Conservation (phyloP, 257 asterid species). For the Nicotiana noctiflora region DNA sequence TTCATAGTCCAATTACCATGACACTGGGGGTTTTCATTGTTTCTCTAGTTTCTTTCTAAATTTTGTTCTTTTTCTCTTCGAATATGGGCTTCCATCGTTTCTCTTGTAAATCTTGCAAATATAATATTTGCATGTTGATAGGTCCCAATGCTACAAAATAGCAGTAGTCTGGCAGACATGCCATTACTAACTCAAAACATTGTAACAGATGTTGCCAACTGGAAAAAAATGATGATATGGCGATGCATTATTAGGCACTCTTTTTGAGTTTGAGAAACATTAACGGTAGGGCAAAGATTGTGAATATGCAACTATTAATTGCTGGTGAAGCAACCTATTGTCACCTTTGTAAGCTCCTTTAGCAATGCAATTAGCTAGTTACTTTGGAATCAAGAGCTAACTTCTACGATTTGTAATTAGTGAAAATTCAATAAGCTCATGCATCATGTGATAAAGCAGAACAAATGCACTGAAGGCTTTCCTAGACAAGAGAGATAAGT, state of each 20-base stretch:
- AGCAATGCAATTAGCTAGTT: background rate
- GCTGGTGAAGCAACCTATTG: background rate
- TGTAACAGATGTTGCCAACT: background rate
- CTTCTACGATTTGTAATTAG: background rate
- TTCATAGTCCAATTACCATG: background rate
- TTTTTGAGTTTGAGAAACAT: background rate
- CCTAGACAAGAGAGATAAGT: background rate
- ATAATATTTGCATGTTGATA: background rate
- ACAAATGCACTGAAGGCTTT: background rate
- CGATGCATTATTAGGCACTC: background rate
- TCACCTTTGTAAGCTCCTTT: background rate
- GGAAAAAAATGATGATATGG: background rate
- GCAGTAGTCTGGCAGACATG: background rate
- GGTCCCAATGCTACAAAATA: background rate
- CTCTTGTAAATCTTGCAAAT: too few relatives aligned
- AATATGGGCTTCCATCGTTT: too few relatives aligned
- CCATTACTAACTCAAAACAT: background rate
- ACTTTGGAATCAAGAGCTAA: background rate
- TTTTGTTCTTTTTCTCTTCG: too few relatives aligned
- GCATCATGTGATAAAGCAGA: background rate
- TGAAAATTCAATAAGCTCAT: background rate
- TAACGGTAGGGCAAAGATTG: background rate
- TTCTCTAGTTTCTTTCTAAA: background rate
- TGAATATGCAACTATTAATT: background rate
- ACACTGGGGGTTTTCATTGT: background rate